These are phyloP conservation scores for Blepharisma japonicum DNA, from an alignment of 73 alveolate species.

Conservation along the genomic window DNA sequence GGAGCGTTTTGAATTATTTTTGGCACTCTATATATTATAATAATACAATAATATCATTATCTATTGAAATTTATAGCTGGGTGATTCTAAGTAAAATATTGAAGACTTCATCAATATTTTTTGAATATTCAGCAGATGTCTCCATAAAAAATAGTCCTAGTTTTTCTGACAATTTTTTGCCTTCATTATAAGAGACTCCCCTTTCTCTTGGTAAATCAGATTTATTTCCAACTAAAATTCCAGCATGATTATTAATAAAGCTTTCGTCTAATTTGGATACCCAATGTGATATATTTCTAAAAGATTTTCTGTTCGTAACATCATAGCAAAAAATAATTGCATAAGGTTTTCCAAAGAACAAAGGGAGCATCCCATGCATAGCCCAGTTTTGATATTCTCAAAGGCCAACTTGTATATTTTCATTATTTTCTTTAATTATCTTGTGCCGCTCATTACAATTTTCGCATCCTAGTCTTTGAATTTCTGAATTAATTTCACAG, in stretches of 20 bases:
- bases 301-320: slow-evolving; percentile 57
- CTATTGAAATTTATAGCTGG: too few species aligned
- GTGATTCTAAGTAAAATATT: too few species aligned
- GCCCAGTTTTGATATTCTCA: slow-evolving; percentile 53
- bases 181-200: slow-evolving; percentile 34
- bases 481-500: too few species aligned
- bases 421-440: too few species aligned
- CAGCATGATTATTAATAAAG: slow-evolving; percentile 48
- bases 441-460: too few species aligned
- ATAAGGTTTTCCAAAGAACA: slow-evolving; percentile 51
- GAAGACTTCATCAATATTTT: slow-evolving; percentile 30
- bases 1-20: too few species aligned
- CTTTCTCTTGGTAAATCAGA: slow-evolving; percentile 41
- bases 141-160: slow-evolving; percentile 43
- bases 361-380: slow-evolving; percentile 44
- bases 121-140: slow-evolving; percentile 48
- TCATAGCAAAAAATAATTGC: slow-evolving; percentile 59
- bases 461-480: too few species aligned
- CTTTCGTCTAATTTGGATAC: slow-evolving; percentile 42
- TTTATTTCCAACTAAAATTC: slow-evolving; percentile 69
- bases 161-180: slow-evolving; percentile 35
- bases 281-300: slow-evolving; percentile 48
- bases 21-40: too few species aligned
- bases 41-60: too few species aligned
- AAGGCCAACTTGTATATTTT: neutral